These are phyloP conservation scores for Fusarium newnesense DNA, from an alignment of 2,329 filamentous ascomycete species.

Conservation along the genomic window DNA sequence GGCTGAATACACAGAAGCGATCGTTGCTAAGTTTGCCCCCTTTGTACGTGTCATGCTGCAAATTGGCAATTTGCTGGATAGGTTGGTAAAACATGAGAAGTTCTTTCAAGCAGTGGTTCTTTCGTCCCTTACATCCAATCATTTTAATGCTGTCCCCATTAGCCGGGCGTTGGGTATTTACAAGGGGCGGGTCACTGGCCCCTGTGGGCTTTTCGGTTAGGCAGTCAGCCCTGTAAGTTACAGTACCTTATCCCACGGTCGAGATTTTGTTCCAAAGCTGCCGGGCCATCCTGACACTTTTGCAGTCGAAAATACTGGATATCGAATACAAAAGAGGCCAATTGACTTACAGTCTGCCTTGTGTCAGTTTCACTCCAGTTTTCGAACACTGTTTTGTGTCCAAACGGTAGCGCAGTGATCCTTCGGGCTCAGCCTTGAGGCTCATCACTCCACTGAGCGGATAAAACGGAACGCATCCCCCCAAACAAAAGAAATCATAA, in stretches of 20 bases:
- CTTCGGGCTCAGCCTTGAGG: neutral
- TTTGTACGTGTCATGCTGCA: too few relatives aligned
- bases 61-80: too few relatives aligned
- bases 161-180: too few relatives aligned
- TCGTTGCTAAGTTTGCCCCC: neutral
- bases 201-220: too few relatives aligned
- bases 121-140: too few relatives aligned
- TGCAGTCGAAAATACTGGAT: fast-evolving
- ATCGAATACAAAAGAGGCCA: fast-evolving
- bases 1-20: neutral
- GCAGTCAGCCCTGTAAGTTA: too few relatives aligned
- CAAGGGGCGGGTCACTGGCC: too few relatives aligned
- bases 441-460: neutral
- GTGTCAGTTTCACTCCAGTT: fast-evolving
- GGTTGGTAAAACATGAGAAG: too few relatives aligned
- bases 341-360: fast-evolving
- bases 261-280: fast-evolving
- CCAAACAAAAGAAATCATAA: neutral
- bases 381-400: fast-evolving
- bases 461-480: neutral
- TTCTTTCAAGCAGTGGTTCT: too few relatives aligned
- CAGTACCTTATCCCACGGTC: too few relatives aligned
- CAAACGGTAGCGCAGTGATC: neutral
- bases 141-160: too few relatives aligned
- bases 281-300: fast-evolving